These are phyloP conservation scores for Rhizomucor pusillus DNA, from an alignment of 371 early-diverging fungal genomes.

Conservation along the genomic window DNA sequence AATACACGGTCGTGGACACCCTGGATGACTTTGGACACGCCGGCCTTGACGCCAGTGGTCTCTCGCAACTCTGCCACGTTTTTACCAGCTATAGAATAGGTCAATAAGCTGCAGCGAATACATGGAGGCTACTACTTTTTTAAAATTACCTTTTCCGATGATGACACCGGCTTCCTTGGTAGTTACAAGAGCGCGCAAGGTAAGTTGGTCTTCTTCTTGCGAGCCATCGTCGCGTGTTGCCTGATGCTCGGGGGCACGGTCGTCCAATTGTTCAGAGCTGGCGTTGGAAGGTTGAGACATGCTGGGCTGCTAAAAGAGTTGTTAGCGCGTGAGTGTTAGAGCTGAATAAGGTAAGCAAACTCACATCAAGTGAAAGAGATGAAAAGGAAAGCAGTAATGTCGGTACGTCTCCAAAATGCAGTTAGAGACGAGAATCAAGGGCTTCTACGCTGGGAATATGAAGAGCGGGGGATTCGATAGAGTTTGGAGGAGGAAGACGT, in stretches of 20 bases:
- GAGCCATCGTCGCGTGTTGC: conserved; percentile 3
- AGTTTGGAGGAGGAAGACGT: neutral
- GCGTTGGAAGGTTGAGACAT: conserved; percentile 17
- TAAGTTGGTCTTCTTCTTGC: conserved; percentile 41
- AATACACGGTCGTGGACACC: conserved; percentile 86
- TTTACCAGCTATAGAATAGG: conserved; percentile 73
- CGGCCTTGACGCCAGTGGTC: conserved; percentile 79
- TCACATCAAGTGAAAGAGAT: neutral
- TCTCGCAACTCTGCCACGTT: conserved; percentile 86
- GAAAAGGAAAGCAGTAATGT: conserved; percentile 3
- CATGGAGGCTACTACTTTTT: neutral
- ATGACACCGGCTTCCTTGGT: conserved; percentile 94
- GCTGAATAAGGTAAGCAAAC: neutral
- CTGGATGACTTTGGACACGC: conserved; percentile 84
- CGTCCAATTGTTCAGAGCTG: conserved; percentile 14
- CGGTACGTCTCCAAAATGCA: neutral
- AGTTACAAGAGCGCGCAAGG: conserved; percentile 82
- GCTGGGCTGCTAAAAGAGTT: neutral
- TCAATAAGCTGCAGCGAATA: neutral
- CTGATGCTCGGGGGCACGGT: conserved; percentile 8
- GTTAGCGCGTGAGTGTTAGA: neutral
- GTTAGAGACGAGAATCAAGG: neutral
- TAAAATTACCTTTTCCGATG: conserved; percentile 71
- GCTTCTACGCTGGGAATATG: no score
- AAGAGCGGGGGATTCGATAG: neutral